Conservation (phyloP, 176 grass and related monocot species). For the Phyllostachys edulis region DNA sequence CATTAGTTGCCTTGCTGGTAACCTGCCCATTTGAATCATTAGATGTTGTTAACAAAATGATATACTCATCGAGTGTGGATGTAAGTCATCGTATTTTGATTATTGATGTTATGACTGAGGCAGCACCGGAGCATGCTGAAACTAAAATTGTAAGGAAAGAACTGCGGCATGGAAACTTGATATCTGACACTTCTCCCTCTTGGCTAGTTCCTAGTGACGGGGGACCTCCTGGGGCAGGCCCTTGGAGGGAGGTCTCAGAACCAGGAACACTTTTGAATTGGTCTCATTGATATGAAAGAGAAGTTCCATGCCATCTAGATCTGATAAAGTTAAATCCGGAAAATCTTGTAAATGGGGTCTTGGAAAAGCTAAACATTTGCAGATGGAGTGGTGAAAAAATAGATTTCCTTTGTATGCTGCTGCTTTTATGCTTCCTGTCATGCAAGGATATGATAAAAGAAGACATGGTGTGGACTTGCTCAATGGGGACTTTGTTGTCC, state of each 20-base stretch:
- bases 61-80: slow-evolving; percentile 90
- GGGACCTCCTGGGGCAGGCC: slow-evolving; percentile 69
- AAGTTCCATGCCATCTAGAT: slow-evolving; percentile 89
- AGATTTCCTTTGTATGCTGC: slow-evolving; percentile 93
- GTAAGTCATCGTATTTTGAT: slow-evolving; percentile 83
- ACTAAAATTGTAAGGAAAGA: slow-evolving; percentile 55
- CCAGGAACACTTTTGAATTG: slow-evolving; percentile 61
- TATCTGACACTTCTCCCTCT: slow-evolving; percentile 74
- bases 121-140: slow-evolving; percentile 83
- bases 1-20: slow-evolving; percentile 77
- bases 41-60: slow-evolving; percentile 75
- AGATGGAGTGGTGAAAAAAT: slow-evolving; percentile 60
- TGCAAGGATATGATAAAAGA: slow-evolving; percentile 91
- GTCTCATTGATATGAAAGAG: slow-evolving; percentile 84
- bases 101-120: slow-evolving; percentile 93
- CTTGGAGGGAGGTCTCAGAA: slow-evolving; percentile 87
- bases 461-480: slow-evolving; percentile 80
- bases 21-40: slow-evolving; percentile 84
- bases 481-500: slow-evolving; percentile 81
- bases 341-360: slow-evolving; percentile 93
- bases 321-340: slow-evolving; percentile 73
- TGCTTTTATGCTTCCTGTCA: slow-evolving; percentile 91
- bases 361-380: slow-evolving; percentile 56
- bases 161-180: slow-evolving; percentile 45
- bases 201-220: slow-evolving; percentile 73